Conservation (phyloP, 2,329 filamentous ascomycete genomes). For the Cladosporium phlei region DNA sequence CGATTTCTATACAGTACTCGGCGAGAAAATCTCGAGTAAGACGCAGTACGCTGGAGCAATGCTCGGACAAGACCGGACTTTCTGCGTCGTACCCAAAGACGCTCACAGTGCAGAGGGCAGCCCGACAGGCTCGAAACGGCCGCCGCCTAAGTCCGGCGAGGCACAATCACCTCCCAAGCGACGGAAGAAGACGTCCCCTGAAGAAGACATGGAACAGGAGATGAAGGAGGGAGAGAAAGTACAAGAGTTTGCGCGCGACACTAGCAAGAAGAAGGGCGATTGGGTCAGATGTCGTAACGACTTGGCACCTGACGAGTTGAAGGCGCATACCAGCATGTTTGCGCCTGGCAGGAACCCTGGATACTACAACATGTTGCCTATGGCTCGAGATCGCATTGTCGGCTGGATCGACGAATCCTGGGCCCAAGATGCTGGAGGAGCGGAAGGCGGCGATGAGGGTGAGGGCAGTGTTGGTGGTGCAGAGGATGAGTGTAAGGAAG, state of each 20-base stretch:
- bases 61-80: slow-evolving; percentile 70
- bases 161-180: slow-evolving; percentile 19
- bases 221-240: slow-evolving; percentile 30
- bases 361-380: slow-evolving; percentile 62
- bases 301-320: slow-evolving; percentile 69
- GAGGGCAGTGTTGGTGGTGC: no score
- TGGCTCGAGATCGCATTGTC: slow-evolving; percentile 61
- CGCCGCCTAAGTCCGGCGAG: slow-evolving; percentile 12
- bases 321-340: slow-evolving; percentile 80
- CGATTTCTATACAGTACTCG: slow-evolving; percentile 83
- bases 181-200: slow-evolving; percentile 21
- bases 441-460: background rate
- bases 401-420: slow-evolving; percentile 49
- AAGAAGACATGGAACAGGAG: slow-evolving; percentile 27
- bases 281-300: slow-evolving; percentile 77
- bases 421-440: slow-evolving; percentile 22
- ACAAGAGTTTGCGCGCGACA: slow-evolving; percentile 29
- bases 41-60: slow-evolving; percentile 53
- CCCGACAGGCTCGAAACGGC: slow-evolving; percentile 24
- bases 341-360: slow-evolving; percentile 66
- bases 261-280: slow-evolving; percentile 37
- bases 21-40: slow-evolving; percentile 52
- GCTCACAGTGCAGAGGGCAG: slow-evolving; percentile 29
- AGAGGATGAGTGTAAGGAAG: background rate
- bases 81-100: slow-evolving; percentile 72